A percentile compares a stretch with the other conserved stretches of the same genome.
phyloP scores from a whole-genome alignment of 202 grass and related monocot genomes.

The Setaria italica region DNA sequence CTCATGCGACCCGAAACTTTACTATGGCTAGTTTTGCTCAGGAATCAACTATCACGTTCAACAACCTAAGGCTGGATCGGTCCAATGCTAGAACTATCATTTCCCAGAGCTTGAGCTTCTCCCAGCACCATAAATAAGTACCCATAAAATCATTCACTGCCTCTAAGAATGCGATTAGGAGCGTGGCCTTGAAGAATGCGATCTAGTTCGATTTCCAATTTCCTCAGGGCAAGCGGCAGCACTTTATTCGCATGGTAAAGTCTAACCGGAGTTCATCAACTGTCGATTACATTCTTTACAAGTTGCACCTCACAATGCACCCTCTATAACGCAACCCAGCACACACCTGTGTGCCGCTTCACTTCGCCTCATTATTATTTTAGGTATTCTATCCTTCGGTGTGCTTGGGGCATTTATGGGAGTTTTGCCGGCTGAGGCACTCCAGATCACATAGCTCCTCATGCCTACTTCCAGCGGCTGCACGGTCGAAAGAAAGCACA shows the following conservation, averaged over 20 bases:
- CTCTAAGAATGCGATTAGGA: neutral
- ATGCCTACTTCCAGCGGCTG: constrained; percentile 29
- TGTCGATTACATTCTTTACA: constrained; percentile 37
- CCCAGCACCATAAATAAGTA: neutral
- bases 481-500: constrained; percentile 6
- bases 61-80: neutral
- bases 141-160: neutral
- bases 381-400: constrained; percentile 34
- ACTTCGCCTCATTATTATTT: constrained; percentile 31
- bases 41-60: neutral
- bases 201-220: too few relatives aligned
- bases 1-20: too few relatives aligned
- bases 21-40: too few relatives aligned
- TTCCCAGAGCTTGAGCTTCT: neutral
- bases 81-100: neutral
- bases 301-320: constrained; percentile 24
- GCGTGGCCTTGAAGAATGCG: too few relatives aligned
- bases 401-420: constrained; percentile 1
- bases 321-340: constrained; percentile 34
- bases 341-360: constrained; percentile 23
- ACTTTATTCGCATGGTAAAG: constrained; percentile 36
- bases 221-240: neutral
- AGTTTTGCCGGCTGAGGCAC: neutral
- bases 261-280: constrained; percentile 14
- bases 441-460: neutral